Percentiles rank a stretch among this genome's conserved stretches.
These are phyloP conservation scores for Phytophthora aleatoria DNA, from an alignment of 352 stramenopile species.

Conservation along the genomic window DNA sequence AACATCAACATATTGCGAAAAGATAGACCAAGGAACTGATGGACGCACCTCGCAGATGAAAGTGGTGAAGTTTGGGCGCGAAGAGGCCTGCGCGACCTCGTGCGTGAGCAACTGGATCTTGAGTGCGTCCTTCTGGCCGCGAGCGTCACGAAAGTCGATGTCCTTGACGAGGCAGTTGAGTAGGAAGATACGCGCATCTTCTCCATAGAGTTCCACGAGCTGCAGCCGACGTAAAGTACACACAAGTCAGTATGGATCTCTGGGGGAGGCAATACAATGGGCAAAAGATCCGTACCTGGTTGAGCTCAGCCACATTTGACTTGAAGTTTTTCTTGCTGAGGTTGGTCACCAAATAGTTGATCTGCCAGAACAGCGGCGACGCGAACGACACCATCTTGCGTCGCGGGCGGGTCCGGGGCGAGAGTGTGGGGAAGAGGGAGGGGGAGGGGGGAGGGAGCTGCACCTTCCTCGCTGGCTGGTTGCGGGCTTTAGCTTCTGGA, in stretches of 20 bases:
- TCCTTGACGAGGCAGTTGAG: conserved; percentile 91
- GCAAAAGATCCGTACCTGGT: conserved; percentile 70
- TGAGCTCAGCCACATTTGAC: conserved; percentile 91
- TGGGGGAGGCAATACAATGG: conserved; percentile 11
- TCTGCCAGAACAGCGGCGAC: conserved; percentile 94
- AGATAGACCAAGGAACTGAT: no score
- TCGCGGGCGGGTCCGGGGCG: conserved; percentile 2
- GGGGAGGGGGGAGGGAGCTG: background rate
- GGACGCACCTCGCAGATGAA: conserved; percentile 81
- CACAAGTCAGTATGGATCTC: conserved; percentile 4
- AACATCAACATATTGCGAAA: background rate
- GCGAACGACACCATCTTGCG: conserved; percentile 89
- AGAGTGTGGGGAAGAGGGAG: background rate
- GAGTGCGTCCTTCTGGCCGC: conserved; percentile 85
- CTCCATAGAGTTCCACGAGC: conserved; percentile 91
- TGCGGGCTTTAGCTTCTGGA: conserved; percentile 12
- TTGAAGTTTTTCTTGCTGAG: conserved; percentile 95
- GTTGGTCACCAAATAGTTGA: conserved; percentile 93
- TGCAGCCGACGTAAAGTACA: conserved; percentile 28
- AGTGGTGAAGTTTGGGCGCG: conserved; percentile 90
- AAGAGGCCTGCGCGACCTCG: conserved; percentile 89
- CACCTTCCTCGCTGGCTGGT: conserved; percentile 24
- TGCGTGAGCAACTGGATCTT: conserved; percentile 91
- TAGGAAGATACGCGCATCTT: conserved; percentile 91
- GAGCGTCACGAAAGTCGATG: conserved; percentile 89